Evolutionary conservation across 257 asterid genomes (phyloP), one percentile per base, ranked within the genome.

Genomic region (Scutellaria minor): DNA sequence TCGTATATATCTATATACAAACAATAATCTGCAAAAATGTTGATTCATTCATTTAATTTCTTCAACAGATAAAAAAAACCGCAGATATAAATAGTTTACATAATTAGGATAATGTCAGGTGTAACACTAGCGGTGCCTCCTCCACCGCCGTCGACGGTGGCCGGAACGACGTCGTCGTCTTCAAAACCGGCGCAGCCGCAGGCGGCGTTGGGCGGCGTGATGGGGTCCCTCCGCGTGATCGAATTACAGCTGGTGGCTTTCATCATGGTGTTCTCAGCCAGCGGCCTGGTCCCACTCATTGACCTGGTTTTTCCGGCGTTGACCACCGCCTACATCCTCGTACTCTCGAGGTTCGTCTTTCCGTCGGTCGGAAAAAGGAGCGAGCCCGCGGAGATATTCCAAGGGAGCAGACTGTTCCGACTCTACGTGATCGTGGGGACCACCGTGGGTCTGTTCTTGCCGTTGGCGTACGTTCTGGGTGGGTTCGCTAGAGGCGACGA

Each of bases 401-500:
- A 68, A 1, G 97, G 95, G n/a, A 76, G 88, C 66, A 42, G 81
- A 12, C 5, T 86, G 1, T 90, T 89, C 39, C 73, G 97, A 10
- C 0, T 61, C 11, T 91, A 91, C 9, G 87, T 91, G 50, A 55
- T 94, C 5, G 53, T 74, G 12, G 97, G 97, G 15, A 91, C 97
- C 0, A 79, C 86, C 0, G 79, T 88, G 0, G 98, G 97, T 2
- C 48, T 91, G 69, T 91, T 94, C 76, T 48, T 94, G 75, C 97
- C 98, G 3, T 67, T 91, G 81, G 98, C 98, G 8, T 94, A 89
- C 72, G 96, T 88, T 9, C 71, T 94, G 64, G 98, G 98, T 13
- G 97, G 97, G 2, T 91, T 91, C 74, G 98, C 97, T 0, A 77
- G 97, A 20, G 98, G 96, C 0, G 98, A 94, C 75, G 93, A 94